phyloP scores from a whole-genome alignment of 1,284 basidiomycete species.

The Melampsora americana region DNA sequence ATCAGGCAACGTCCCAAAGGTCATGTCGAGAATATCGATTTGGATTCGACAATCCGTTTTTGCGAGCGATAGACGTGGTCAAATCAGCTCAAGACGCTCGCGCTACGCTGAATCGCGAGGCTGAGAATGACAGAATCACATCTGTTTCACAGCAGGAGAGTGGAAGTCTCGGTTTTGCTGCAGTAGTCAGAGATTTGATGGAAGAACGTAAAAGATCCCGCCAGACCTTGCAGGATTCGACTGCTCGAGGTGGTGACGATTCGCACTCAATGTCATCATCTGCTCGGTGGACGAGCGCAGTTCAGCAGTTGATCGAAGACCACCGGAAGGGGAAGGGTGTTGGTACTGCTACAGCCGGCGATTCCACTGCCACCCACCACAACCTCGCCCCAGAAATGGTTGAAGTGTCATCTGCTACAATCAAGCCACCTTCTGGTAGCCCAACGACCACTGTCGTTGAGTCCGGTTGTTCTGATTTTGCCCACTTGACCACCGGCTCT shows the following conservation, averaged over 20 bases:
- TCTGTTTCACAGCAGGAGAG: not conserved
- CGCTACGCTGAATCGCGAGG: conserved; percentile 54
- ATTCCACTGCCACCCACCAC: not conserved
- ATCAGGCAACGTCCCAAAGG: no score
- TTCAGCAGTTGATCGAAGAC: conserved; percentile 34
- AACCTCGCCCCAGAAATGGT: not conserved
- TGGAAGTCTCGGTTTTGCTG: conserved; percentile 1
- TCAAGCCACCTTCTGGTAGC: not conserved
- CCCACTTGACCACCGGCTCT: not conserved
- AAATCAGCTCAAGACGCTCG: conserved; percentile 58
- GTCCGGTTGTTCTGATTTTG: not conserved
- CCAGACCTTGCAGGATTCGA: conserved; percentile 4
- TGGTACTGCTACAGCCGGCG: not conserved
- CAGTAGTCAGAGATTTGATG: conserved; percentile 35
- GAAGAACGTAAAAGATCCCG: conserved; percentile 24
- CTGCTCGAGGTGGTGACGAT: not conserved
- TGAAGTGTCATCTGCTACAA: not conserved
- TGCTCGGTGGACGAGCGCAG: conserved; percentile 18
- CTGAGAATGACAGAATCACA: conserved; percentile 51
- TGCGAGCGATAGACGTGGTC: conserved; percentile 58
- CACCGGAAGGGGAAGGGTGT: conserved; percentile 5
- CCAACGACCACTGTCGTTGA: not conserved
- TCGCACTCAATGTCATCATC: not conserved
- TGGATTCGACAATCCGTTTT: conserved; percentile 48
- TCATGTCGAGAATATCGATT: conserved; percentile 54